Base-by-base conservation (phyloP, 495 filamentous ascomycete genomes). In the Aspergillus ostianus region DNA sequence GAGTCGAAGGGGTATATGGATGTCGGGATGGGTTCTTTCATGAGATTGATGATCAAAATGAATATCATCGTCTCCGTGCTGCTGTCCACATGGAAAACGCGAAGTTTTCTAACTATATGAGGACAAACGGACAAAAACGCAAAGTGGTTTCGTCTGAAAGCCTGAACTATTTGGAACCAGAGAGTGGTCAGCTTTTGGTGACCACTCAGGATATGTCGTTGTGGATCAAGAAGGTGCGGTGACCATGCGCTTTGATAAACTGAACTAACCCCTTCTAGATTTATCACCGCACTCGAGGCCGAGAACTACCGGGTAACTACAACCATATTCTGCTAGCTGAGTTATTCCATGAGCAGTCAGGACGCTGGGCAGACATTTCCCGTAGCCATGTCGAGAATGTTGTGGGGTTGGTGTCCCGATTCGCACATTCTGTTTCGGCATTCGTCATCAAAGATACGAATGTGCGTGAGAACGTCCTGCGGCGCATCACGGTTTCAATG, bases 291-390 rank as follows among this genome's bases (percentile, higher is more conserved):
- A 67, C 67, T 2, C 47, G 79, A 9, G 80, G 77, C 10, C 62
- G 59, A 41, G 74, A 81, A 51, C 61, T 82, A 2, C 59, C 75
- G 0, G 80, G 81, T 2, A 82, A 71, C 45, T 75, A 76, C 60
- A 82, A 81, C 32, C 69, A 73, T 15, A 52, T 71, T 1, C 62
- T 80, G 0, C 57, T 81, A 0, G 56, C 56, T 1, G 70, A 74
- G 45, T 53, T 80, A 2, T 80, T 80, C 30, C 73, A 70, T 49
- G 60, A 61, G 12, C 74, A 81, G 57, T 77, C 68, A 32, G n/a
- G 15, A 0, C 56, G 62, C 2, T 78, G 75, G 75, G 47, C 13
- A 0, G 13, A 56, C 6, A 70, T 68, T 19, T 30, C 63, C 47
- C 59, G 49, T 18, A 9, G n/a, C 2, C 59, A 74, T n/a, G 61